Base-by-base conservation (phyloP, 768 basidiomycete species). In the Cyclocybe cylindracea region DNA sequence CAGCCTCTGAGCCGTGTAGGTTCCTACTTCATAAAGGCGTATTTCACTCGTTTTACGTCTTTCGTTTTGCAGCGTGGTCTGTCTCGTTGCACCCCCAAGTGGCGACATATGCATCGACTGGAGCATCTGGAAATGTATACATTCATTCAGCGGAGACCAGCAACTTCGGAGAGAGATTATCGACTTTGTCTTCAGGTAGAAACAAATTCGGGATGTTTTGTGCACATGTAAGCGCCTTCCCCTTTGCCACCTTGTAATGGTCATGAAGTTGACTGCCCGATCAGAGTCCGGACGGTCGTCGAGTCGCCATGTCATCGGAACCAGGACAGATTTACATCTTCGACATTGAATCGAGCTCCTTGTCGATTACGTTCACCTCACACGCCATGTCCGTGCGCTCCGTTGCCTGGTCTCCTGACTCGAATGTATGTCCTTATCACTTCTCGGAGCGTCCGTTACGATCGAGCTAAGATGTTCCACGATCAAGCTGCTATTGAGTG, bases 371-470 rank as follows among this genome's bases (percentile, higher is more conserved):
- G 2, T 95, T 86, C 68, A 84, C 86, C 4, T 91, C 91, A 2
- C 94, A 98, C 66, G 93, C 91, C 8, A 92, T 94, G 86, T 80
- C 86, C 41, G 91, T 94, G 7, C 86, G 94, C 35, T 87, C 89
- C 0, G 68, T 97, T 3, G 81, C 89, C 7, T 98, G 94, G 94
- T 94, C 92, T 8, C 79, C 84, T 44, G 94, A 97, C 66, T 89
- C 88, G 1, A 90, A 84, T 67, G 94, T 95, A 64, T 54, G 84
- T 75, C 35, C 46, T 48, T 49, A 61, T 61, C 53, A 50, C 39
- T 9, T 33, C 29, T 43, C 45, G 32, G 44, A 36, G 39, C 39
- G 51, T 18, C 5, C 16, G 10, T 45, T 5, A 24, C n/a, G 18
- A 14, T 36, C 35, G 9, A n/a, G 10, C 46, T 24, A 41, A 47